Percentiles rank a stretch among this genome's conserved stretches.
Evolutionary conservation across 2,329 filamentous ascomycete species (phyloP).

Genomic region (Scopulariopsis brevicaulis): DNA sequence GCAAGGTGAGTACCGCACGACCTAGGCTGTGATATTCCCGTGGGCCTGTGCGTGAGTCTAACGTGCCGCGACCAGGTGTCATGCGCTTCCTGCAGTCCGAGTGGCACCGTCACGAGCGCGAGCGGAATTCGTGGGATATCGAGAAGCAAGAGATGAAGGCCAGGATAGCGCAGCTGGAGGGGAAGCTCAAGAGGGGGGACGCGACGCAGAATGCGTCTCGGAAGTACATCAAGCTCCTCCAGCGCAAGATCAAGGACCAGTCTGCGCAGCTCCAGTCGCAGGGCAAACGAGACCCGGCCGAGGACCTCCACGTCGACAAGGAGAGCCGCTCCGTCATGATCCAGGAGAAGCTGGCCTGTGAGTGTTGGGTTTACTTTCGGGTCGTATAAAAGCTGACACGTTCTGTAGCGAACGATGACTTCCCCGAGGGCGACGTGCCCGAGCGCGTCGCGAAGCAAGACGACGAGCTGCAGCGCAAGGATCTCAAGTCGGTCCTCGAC

Average conservation of each 20-base stretch:
- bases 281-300: constrained; percentile 25
- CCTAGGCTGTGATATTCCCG: neutral
- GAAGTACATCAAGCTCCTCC: constrained; percentile 82
- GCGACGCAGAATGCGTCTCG: constrained; percentile 80
- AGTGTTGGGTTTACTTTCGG: constrained; percentile 4
- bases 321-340: constrained; percentile 37
- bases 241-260: constrained; percentile 79
- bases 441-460: constrained; percentile 27
- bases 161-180: constrained; percentile 88
- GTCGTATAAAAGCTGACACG: neutral
- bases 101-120: constrained; percentile 97
- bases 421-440: constrained; percentile 4
- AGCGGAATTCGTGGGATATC: constrained; percentile 97
- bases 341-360: constrained; percentile 45
- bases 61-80: constrained; percentile 51
- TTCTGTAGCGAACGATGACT: neutral
- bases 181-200: constrained; percentile 76
- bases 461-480: constrained; percentile 37
- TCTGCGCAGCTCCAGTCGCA: constrained; percentile 55
- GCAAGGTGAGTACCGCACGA: constrained; percentile 28
- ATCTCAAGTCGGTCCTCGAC: constrained; percentile 50
- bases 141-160: constrained; percentile 99
- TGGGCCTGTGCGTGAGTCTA: neutral
- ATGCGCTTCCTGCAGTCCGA: constrained; percentile 99
- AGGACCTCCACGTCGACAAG: constrained; percentile 31